Base-by-base conservation (phyloP, 2,329 filamentous ascomycete genomes). In the Venturia effusa region DNA sequence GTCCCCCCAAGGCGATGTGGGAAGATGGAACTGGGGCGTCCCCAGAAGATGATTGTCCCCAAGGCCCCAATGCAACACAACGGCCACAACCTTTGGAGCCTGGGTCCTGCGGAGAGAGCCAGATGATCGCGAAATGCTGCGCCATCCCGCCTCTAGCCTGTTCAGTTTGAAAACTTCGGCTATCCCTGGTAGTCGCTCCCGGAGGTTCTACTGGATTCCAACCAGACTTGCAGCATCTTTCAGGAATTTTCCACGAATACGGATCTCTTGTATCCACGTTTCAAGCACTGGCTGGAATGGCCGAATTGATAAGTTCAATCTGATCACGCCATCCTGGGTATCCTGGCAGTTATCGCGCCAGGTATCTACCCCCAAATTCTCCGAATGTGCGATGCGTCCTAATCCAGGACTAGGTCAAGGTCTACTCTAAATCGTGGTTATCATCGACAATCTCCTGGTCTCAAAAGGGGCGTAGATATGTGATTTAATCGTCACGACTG, bases 381-480 rank as follows among this genome's bases (percentile, higher is more conserved):
- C 34, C 51, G 51, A 34, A 34, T 34, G 27, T 34, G 1, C 1
- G 34, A 34, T 3, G 22, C 11, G 19, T 57, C n/a, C 27, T 57
- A 57, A 57, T 22, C 51, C 51, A 57, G 27, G 51, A 13, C 32
- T 19, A 57, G 27, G 27, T 34, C 34, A 57, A 34, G 17, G 51
- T 57, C 51, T 32, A 19, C 27, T 34, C 34, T 22, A 34, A 57
- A 27, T 34, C n/a, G 34, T 8, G 30, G 51, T 34, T 34, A 34
- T 57, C 27, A 34, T n/a, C 15, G 51, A n/a, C 22, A 57, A 57
- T 34, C 30, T 57, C 27, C 51, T 57, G 27, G 51, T 34, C 51
- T 57, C 51, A 30, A 34, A 57, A 57, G 51, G 19, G 51, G 51
- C n/a, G n/a, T n/a, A n/a, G n/a, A n/a, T n/a, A n/a, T n/a, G n/a